phyloP scores from a whole-genome alignment of 108 stramenopile genomes.

The Aurantiochytrium sp. region DNA sequence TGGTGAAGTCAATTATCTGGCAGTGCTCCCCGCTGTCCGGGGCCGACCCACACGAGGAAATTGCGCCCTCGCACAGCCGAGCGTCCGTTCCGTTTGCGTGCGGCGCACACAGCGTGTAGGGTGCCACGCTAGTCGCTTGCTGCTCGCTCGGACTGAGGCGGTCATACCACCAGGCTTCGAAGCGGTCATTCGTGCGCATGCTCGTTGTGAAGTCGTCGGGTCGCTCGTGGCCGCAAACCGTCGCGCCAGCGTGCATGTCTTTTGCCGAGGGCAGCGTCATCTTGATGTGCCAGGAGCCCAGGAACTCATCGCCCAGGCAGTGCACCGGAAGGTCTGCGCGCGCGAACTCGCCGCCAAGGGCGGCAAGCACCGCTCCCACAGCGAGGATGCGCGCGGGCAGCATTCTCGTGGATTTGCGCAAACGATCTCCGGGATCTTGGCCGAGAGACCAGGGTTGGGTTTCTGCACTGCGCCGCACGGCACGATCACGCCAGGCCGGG shows the following conservation, averaged over 20 bases:
- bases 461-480: too few species aligned
- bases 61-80: background rate
- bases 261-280: background rate
- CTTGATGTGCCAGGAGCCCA: conserved; percentile 11
- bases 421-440: too few species aligned
- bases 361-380: too few species aligned
- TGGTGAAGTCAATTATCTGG: background rate
- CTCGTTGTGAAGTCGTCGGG: background rate
- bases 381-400: too few species aligned
- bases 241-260: background rate
- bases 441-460: too few species aligned
- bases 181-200: background rate
- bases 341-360: too few species aligned
- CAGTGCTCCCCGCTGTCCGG: background rate
- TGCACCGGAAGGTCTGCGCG: conserved; percentile 19
- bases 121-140: background rate
- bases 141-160: background rate
- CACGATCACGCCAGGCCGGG: too few species aligned
- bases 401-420: too few species aligned
- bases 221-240: background rate
- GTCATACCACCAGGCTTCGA: background rate
- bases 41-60: background rate
- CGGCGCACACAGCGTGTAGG: background rate
- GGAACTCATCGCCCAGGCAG: conserved; percentile 18
- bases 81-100: background rate